Base-by-base conservation (phyloP, 2,329 filamentous ascomycete species). In the Colletotrichum destructivum region DNA sequence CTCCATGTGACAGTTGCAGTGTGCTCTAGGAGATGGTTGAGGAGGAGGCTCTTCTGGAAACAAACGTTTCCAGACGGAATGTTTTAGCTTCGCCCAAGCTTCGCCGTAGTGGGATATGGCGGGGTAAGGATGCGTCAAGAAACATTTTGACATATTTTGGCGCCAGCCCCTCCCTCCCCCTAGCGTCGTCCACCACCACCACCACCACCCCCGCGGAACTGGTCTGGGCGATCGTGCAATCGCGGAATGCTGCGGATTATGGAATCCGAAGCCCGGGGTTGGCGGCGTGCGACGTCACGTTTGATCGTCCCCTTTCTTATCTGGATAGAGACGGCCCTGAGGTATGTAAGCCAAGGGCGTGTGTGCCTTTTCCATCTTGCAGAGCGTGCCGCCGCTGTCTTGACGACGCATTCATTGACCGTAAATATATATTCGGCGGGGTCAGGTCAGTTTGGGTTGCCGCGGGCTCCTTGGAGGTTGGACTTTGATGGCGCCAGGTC, bases 41-140 rank as follows among this genome's bases (percentile, higher is more conserved):
- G 35, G 31, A 35, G 2, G 35, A 65, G 52, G 62, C 66, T 68
- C 46, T 54, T 54, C 35, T 62, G 35, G 57, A 54, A 63, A 60
- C 46, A 54, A 63, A 60, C 46, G 44, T 51, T 56, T 18, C 52
- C 31, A 6, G 18, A 46, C 21, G 31, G n/a, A 16, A 47, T 42
- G 46, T 56, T 21, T 60, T 49, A 61, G 54, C 55, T 70, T 38
- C 5, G 6, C 31, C 21, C 23, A 31, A 44, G 40, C 62, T 42
- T 64, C 31, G 21, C 23, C 35, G 15, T 46, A 21, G 59, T 23
- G 65, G 64, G 52, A 71, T 38, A 38, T 71, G 65, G 64, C 59
- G 69, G 69, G 65, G 69, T 60, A 63, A 31, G 12, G 46, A 59
- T 55, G 52, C 69, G 52, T 63, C 65, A 62, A 54, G 54, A 63